Evolutionary conservation across 805 yeast species (phyloP), one percentile per base, ranked within the genome.

Genomic region (Hanseniaspora lachancei): DNA sequence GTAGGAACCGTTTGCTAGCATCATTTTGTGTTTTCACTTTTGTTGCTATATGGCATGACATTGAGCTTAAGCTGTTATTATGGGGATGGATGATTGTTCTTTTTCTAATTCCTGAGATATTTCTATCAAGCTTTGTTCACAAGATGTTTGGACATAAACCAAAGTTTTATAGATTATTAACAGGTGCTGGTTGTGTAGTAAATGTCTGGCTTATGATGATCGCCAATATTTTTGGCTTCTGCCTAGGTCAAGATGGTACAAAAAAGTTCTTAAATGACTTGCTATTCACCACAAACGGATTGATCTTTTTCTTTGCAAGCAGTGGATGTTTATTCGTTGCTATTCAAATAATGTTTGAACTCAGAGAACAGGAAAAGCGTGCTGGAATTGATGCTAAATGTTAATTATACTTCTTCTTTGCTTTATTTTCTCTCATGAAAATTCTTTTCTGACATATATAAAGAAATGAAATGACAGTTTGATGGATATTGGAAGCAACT

Each of bases 171-270:
- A 77, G 97, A 61, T 86, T 84, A 65, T 63, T 82, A 15, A 86
- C 96, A 69, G 96, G 89, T 0, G 61, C 79, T 6, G 98, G 98
- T 3, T 96, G 91, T 4, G 95, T 89, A 32, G 64, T 76, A 23
- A 93, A 93, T 67, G 84, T 93, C 57, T 91, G 96, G 96, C 77
- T 91, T 84, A 91, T 93, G 98, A 89, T 93, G 89, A 77, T 89
- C 60, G 97, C 97, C 16, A 93, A 93, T 63, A 70, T 95, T 54
- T 88, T 85, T 64, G 99, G 99, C 0, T 93, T 93, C 68, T 93
- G 97, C 62, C 74, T 93, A 36, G 97, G 97, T 9, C 74, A 81
- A 32, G 96, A 88, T 58, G 99, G 98, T 1, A 81, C 89, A 29
- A 61, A 74, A 29, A 72, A 75, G 43, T 74, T 91, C 60, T 70